Percentiles rank a stretch among this genome's conserved stretches.
These are phyloP conservation scores for Colletotrichum sp. DNA, from an alignment of 2,329 filamentous ascomycete species.

Conservation along the genomic window DNA sequence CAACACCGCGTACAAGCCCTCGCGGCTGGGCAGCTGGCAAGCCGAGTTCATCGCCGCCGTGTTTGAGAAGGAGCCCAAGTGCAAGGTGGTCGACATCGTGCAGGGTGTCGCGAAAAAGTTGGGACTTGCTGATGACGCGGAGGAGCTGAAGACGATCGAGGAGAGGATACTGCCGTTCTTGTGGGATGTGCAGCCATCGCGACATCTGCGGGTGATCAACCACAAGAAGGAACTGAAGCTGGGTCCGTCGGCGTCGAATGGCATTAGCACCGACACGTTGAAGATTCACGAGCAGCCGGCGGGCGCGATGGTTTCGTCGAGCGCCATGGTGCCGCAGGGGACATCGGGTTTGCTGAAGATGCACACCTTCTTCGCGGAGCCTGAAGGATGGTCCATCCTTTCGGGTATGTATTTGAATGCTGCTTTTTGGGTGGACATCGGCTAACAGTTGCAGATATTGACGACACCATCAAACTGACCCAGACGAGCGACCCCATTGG, in stretches of 20 bases:
- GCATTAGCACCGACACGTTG: constrained; percentile 71
- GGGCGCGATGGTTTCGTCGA: constrained; percentile 50
- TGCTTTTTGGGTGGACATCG: background rate
- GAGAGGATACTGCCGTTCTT: constrained; percentile 78
- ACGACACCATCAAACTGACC: constrained; percentile 95
- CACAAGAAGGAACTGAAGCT: constrained; percentile 55
- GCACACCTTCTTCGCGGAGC: constrained; percentile 75
- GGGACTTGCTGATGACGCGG: constrained; percentile 66
- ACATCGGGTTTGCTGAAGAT: constrained; percentile 63
- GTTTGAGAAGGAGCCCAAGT: constrained; percentile 75
- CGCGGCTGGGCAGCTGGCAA: constrained; percentile 64
- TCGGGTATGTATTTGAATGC: constrained; percentile 55
- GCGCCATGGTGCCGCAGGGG: constrained; percentile 55
- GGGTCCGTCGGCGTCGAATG: constrained; percentile 74
- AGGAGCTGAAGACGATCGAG: constrained; percentile 64
- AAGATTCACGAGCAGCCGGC: constrained; percentile 51
- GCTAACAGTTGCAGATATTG: constrained; percentile 68
- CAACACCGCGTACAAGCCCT: constrained; percentile 77
- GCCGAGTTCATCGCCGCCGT: constrained; percentile 85
- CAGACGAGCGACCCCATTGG: constrained; percentile 80
- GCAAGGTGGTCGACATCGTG: constrained; percentile 70
- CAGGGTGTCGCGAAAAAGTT: constrained; percentile 73
- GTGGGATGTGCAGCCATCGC: constrained; percentile 74
- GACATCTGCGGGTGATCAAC: constrained; percentile 70
- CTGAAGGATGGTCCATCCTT: constrained; percentile 83